A percentile compares a stretch with the other conserved stretches of the same genome.
Conservation (phyloP, 2,329 filamentous ascomycete genomes). For the Zalaria sp. region DNA sequence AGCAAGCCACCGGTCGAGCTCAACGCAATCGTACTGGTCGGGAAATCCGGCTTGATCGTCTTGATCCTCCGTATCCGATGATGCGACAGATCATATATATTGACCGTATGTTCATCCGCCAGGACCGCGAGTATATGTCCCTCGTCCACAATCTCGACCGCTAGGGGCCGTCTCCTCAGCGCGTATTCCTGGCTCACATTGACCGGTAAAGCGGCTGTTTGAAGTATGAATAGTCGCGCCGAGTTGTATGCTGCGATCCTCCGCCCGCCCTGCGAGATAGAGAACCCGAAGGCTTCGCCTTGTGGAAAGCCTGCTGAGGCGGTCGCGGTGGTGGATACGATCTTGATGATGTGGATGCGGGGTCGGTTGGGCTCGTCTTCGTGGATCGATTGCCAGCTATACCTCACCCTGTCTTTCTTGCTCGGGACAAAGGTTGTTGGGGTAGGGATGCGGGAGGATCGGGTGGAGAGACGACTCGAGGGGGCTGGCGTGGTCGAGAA, state of each 20-base stretch:
- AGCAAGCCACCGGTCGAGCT: constrained; percentile 69
- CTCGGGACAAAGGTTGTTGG: constrained; percentile 7
- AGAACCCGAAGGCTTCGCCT: constrained; percentile 68
- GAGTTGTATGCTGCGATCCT: constrained; percentile 72
- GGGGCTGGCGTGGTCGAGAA: constrained; percentile 4
- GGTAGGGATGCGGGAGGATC: constrained; percentile 4
- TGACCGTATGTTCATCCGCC: constrained; percentile 68
- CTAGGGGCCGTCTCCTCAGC: constrained; percentile 59
- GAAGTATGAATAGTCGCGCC: constrained; percentile 67
- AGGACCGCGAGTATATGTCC: constrained; percentile 62
- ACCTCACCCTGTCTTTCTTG: constrained; percentile 18
- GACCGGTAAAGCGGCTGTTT: constrained; percentile 46
- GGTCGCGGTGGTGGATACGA: constrained; percentile 73
- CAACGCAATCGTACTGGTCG: constrained; percentile 63
- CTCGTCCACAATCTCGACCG: constrained; percentile 66
- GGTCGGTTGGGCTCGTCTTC: constrained; percentile 22
- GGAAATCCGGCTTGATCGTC: constrained; percentile 63
- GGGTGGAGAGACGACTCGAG: constrained; percentile 4
- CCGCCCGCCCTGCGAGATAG: constrained; percentile 60
- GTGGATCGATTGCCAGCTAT: constrained; percentile 23
- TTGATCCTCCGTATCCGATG: constrained; percentile 50
- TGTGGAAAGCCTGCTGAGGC: constrained; percentile 55
- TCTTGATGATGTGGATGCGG: constrained; percentile 45
- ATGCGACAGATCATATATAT: constrained; percentile 58
- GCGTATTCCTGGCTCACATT: constrained; percentile 59